Conservation (phyloP, 331 rosid species). For the Quercus phellos region DNA sequence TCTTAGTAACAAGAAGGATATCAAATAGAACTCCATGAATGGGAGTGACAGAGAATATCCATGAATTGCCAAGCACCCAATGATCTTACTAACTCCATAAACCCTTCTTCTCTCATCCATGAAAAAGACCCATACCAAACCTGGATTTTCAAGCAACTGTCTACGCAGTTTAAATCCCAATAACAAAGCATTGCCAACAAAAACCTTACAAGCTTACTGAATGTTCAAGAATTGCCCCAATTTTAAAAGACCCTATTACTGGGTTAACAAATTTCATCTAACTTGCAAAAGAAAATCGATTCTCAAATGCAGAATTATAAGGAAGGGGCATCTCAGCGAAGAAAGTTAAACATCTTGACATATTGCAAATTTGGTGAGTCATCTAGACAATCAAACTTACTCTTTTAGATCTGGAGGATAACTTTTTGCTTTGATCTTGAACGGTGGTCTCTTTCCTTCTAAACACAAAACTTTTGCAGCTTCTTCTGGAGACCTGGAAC, state of each 20-base stretch:
- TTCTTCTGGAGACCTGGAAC: conserved; percentile 71
- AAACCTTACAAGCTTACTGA: not conserved
- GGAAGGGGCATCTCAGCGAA: not conserved
- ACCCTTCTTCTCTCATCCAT: not conserved
- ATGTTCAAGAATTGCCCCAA: not conserved
- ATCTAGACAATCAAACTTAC: conserved; percentile 42
- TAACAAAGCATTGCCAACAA: not conserved
- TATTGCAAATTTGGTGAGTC: conserved; percentile 8
- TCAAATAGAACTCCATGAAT: no score
- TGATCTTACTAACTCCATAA: not conserved
- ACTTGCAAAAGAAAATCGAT: not conserved
- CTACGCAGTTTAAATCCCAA: not conserved
- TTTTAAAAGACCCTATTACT: not conserved
- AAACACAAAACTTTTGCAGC: conserved; percentile 53
- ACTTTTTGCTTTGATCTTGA: conserved; percentile 71
- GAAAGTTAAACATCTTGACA: conserved; percentile 24
- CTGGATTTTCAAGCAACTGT: not conserved
- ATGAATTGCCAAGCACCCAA: not conserved
- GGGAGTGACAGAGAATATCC: no score
- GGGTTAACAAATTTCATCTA: not conserved
- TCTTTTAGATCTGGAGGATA: conserved; percentile 88
- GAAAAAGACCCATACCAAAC: not conserved
- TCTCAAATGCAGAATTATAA: not conserved
- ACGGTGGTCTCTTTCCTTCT: conserved; percentile 73
- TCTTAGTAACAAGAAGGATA: no score